phyloP scores from a whole-genome alignment of 2,329 filamentous ascomycete species.

The Paraconiothyrium brasiliense region DNA sequence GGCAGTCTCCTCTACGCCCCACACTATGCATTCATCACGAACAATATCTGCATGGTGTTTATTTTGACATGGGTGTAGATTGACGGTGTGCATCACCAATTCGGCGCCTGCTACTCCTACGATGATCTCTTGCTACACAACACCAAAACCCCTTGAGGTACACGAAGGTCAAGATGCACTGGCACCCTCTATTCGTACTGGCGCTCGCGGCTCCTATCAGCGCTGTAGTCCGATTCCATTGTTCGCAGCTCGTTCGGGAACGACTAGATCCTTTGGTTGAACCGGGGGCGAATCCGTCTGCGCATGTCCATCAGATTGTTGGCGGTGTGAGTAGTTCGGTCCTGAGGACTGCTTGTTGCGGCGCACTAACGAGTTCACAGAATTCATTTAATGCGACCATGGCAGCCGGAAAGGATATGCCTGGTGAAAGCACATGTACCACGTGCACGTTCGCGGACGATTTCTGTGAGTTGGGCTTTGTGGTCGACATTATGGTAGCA shows the following conservation, averaged over 20 bases:
- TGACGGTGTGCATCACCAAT: conserved; percentile 7
- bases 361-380: conserved; percentile 17
- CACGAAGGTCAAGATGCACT: conserved; percentile 25
- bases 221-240: conserved; percentile 35
- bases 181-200: conserved; percentile 22
- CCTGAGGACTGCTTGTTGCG: neutral
- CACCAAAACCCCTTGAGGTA: neutral
- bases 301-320: conserved; percentile 38
- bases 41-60: conserved; percentile 13
- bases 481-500: too few species aligned
- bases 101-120: conserved; percentile 1
- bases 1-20: conserved; percentile 24
- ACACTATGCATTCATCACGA: conserved; percentile 21
- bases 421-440: conserved; percentile 30
- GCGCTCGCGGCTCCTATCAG: conserved; percentile 26
- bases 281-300: conserved; percentile 29
- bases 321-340: conserved; percentile 24
- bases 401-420: conserved; percentile 28
- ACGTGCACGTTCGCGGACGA: conserved; percentile 28
- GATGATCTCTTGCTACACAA: neutral
- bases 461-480: conserved; percentile 17
- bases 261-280: conserved; percentile 33
- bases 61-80: conserved; percentile 14
- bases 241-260: conserved; percentile 33
- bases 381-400: conserved; percentile 34